A percentile compares a stretch with the other conserved stretches of the same genome.
phyloP scores from a whole-genome alignment of 2,329 filamentous ascomycete genomes.

The Kalmusia sp. region DNA sequence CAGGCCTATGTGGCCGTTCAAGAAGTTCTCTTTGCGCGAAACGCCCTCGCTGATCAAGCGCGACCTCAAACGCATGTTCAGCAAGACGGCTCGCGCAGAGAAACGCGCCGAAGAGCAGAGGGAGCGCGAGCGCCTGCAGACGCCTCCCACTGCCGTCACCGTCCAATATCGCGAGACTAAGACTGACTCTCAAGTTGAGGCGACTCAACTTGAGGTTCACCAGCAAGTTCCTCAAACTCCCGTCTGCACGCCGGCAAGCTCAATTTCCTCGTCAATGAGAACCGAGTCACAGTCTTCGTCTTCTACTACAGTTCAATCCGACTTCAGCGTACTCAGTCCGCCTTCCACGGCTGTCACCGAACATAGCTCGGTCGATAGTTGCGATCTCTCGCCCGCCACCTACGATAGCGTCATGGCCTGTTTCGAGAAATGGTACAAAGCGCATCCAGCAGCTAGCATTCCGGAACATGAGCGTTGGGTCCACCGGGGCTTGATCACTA shows the following conservation, averaged over 20 bases:
- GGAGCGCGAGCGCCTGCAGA: not conserved
- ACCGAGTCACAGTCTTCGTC: not conserved
- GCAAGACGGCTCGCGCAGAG: not conserved
- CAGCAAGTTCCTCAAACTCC: not conserved
- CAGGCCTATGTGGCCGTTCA: not conserved
- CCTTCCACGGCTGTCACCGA: not conserved
- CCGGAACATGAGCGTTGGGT: not conserved
- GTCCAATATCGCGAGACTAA: too few relatives aligned
- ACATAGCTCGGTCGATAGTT: not conserved
- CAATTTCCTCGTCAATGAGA: not conserved
- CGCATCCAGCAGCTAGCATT: not conserved
- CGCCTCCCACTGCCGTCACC: too few relatives aligned
- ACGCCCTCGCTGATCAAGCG: not conserved
- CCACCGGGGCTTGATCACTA: not conserved
- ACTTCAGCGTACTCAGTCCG: not conserved
- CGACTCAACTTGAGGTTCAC: not conserved
- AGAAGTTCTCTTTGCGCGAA: not conserved
- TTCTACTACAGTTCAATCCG: not conserved
- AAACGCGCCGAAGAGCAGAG: not conserved
- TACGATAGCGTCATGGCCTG: not conserved
- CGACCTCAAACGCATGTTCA: not conserved
- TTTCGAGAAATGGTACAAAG: not conserved
- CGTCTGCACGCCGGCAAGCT: not conserved
- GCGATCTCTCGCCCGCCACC: not conserved
- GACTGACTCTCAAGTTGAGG: not conserved